phyloP scores from a whole-genome alignment of 106 monocot genomes.

The Acorus calamus region DNA sequence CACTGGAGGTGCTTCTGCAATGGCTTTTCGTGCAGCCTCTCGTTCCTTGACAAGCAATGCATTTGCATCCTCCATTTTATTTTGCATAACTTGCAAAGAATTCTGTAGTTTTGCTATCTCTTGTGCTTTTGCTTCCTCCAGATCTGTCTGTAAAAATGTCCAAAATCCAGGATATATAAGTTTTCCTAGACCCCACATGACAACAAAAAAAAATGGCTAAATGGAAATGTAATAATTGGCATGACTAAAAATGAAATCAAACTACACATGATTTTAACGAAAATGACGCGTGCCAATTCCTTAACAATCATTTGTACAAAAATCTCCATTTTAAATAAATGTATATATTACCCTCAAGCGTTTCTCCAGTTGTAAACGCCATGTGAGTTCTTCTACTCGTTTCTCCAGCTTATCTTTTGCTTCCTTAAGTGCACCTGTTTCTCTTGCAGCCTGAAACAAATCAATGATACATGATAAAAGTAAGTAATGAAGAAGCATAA shows the following conservation, averaged over 20 bases:
- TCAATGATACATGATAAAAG: neutral
- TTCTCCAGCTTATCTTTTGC: conserved; percentile 87
- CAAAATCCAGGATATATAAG: too few species aligned
- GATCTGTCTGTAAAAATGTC: conserved; percentile 34
- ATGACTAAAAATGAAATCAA: too few species aligned
- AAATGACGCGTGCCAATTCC: too few species aligned
- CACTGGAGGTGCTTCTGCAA: conserved; percentile 64
- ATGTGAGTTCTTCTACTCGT: conserved; percentile 72
- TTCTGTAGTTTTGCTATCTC: conserved; percentile 53
- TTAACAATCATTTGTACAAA: too few species aligned
- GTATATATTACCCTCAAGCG: conserved; percentile 40
- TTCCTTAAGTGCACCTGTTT: conserved; percentile 80
- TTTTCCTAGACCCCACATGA: too few species aligned
- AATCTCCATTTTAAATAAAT: too few species aligned
- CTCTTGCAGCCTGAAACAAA: conserved; percentile 53
- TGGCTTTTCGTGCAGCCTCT: conserved; percentile 38
- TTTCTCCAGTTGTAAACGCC: conserved; percentile 67
- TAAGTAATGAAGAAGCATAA: too few species aligned
- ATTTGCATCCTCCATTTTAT: conserved; percentile 50
- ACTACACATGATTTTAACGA: too few species aligned
- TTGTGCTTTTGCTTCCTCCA: conserved; percentile 74
- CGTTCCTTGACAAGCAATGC: conserved; percentile 47
- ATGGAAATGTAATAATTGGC: too few species aligned
- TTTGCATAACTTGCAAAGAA: conserved; percentile 50
- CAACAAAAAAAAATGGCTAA: too few species aligned